A percentile compares a stretch with the other conserved stretches of the same genome.
These are phyloP conservation scores for Mycosphaerella arachidis DNA, from an alignment of 2,329 filamentous ascomycete species.

Conservation along the genomic window DNA sequence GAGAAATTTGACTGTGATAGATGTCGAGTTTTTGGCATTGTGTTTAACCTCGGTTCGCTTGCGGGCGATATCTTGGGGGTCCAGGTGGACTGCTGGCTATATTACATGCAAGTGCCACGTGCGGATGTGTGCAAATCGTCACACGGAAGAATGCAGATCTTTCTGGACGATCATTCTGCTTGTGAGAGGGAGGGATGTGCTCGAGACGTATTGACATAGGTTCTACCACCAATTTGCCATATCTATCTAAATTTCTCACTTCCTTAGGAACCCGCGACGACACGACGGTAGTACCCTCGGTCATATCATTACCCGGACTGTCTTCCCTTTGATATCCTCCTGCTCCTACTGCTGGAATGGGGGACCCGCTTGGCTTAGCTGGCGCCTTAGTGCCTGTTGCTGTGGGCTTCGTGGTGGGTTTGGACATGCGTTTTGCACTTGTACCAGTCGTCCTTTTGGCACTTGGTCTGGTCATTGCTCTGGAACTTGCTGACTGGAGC, in stretches of 20 bases:
- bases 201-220: not conserved
- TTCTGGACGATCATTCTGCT: not conserved
- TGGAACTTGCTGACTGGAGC: too few relatives aligned
- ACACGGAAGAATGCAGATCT: not conserved
- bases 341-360: not conserved
- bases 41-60: too few relatives aligned
- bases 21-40: not conserved
- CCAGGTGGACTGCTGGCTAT: too few relatives aligned
- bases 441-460: too few relatives aligned
- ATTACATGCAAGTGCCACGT: not conserved
- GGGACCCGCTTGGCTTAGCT: too few relatives aligned
- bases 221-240: too few relatives aligned
- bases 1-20: not conserved
- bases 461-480: too few relatives aligned
- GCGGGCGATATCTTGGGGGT: too few relatives aligned
- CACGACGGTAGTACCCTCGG: not conserved
- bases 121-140: not conserved
- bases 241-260: not conserved
- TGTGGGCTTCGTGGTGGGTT: too few relatives aligned
- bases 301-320: not conserved
- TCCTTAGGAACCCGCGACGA: not conserved
- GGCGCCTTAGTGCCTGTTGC: too few relatives aligned
- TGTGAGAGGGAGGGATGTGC: not conserved
- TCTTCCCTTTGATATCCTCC: not conserved
- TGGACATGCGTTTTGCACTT: too few relatives aligned